Percentiles rank a stretch among this genome's conserved stretches.
phyloP scores from a whole-genome alignment of 1,284 basidiomycete genomes.

The Pholiota adiposa region DNA sequence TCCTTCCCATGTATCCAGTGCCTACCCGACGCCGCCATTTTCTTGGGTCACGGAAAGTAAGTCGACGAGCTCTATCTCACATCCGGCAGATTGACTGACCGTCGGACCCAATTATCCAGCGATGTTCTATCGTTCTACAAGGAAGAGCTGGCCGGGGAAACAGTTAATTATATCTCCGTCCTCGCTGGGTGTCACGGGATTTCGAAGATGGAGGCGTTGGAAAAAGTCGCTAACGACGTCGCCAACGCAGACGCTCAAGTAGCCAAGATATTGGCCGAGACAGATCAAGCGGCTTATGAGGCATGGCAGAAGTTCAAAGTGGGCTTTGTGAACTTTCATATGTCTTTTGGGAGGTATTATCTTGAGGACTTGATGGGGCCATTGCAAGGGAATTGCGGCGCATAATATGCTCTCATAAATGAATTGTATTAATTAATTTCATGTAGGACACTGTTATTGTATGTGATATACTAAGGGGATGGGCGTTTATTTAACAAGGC shows the following conservation, averaged over 20 bases:
- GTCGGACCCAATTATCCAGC: slow-evolving; percentile 10
- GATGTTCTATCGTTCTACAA: slow-evolving; percentile 49
- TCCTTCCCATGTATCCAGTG: neutral
- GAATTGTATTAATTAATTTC: no score
- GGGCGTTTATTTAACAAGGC: no score
- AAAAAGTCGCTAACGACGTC: slow-evolving; percentile 26
- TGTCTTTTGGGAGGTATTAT: slow-evolving; percentile 10
- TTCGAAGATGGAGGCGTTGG: slow-evolving; percentile 29
- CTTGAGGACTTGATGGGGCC: slow-evolving; percentile 7
- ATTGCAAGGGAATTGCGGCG: no score
- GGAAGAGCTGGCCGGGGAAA: slow-evolving; percentile 40
- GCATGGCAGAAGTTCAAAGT: slow-evolving; percentile 16
- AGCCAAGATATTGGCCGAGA: slow-evolving; percentile 1
- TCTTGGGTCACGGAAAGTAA: neutral
- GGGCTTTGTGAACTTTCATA: slow-evolving; percentile 29
- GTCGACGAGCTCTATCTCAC: neutral
- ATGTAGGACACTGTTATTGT: no score
- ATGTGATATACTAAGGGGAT: no score
- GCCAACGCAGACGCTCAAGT: slow-evolving; percentile 1
- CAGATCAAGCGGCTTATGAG: slow-evolving; percentile 1
- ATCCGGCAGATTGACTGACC: neutral
- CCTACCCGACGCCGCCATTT: neutral
- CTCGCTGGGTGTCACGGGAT: slow-evolving; percentile 26
- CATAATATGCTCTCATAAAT: no score
- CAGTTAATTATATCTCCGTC: slow-evolving; percentile 35